Evolutionary conservation across 2,329 filamentous ascomycete species (phyloP), one percentile per base, ranked within the genome.

Genomic region (Alternaria conjuncta): DNA sequence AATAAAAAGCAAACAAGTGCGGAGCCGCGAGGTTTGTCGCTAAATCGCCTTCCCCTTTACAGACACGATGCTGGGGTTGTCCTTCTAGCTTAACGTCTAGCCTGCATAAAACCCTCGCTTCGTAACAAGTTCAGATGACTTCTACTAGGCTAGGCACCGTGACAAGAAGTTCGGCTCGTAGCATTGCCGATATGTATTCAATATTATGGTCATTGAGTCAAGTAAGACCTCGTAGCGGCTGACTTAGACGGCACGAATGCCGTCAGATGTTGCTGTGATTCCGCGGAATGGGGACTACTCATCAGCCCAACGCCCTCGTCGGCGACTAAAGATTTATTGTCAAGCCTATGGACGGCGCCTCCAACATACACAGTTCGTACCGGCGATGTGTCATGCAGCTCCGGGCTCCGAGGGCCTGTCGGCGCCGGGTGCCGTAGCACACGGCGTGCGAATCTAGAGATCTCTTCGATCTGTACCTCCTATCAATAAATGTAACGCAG

Each of bases 51-150:
- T 55, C 32, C 57, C 41, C 53, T 46, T 43, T 55, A 30, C 21
- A n/a, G 28, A 20, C 43, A 21, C 44, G 23, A 41, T 49, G 46
- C 58, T 49, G 51, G 58, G 44, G 51, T 56, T 26, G 30, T 36
- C 57, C 26, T 36, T 32, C 45, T 61, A 61, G 54, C 55, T 46
- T 32, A 61, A 61, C 59, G 59, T 61, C 58, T 46, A 55, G 47
- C 57, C 57, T 59, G 57, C 57, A 59, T 59, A 51, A 59, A 43
- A 28, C 43, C 13, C 47, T 44, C 32, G 45, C 55, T 49, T 51
- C 45, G 25, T 47, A 43, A 47, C 43, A 18, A 56, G 9, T 30
- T 56, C 21, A 56, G 7, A 21, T 41, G 10, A 32, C 30, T 55
- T 55, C 23, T 30, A 21, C n/a, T 9, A 5, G 15, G 11, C 18